A percentile compares a stretch with the other conserved stretches of the same genome.
Conservation (phyloP, 2,329 filamentous ascomycete species). For the Zymoseptoria crescenta region DNA sequence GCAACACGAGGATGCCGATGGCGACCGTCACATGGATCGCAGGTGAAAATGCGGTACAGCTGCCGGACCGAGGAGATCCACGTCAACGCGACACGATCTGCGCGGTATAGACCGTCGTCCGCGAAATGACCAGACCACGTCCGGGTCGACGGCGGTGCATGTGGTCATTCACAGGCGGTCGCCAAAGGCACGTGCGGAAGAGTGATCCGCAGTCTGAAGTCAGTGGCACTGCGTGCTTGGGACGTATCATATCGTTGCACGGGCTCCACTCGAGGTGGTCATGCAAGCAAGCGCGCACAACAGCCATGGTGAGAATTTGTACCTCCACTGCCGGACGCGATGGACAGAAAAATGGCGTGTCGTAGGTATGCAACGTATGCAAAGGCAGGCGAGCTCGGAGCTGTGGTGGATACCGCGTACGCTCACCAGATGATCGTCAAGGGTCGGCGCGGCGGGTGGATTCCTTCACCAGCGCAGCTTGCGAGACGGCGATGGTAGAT, state of each 20-base stretch:
- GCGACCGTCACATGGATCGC: not conserved
- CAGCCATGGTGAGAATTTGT: not conserved
- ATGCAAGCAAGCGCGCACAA: not conserved
- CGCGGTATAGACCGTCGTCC: not conserved
- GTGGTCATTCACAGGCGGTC: not conserved
- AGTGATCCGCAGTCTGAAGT: not conserved
- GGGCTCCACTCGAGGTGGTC: not conserved
- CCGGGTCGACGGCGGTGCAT: not conserved
- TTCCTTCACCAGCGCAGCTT: too few relatives aligned
- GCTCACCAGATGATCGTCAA: not conserved
- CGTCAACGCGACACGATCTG: not conserved
- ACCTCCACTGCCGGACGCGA: not conserved
- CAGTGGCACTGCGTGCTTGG: not conserved
- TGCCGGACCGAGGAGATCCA: not conserved
- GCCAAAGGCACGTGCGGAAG: not conserved
- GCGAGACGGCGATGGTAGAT: not conserved
- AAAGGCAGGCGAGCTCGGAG: not conserved
- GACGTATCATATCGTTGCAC: not conserved
- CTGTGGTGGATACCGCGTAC: not conserved
- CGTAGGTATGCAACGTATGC: too few relatives aligned
- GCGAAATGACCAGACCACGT: not conserved
- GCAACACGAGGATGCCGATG: not conserved
- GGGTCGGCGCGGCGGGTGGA: too few relatives aligned
- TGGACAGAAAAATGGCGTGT: too few relatives aligned
- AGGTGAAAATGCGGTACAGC: not conserved